Percentiles rank a stretch among this genome's conserved stretches.
These are phyloP conservation scores for Pleurotus giganteus DNA, from an alignment of 768 basidiomycete species.

Conservation along the genomic window DNA sequence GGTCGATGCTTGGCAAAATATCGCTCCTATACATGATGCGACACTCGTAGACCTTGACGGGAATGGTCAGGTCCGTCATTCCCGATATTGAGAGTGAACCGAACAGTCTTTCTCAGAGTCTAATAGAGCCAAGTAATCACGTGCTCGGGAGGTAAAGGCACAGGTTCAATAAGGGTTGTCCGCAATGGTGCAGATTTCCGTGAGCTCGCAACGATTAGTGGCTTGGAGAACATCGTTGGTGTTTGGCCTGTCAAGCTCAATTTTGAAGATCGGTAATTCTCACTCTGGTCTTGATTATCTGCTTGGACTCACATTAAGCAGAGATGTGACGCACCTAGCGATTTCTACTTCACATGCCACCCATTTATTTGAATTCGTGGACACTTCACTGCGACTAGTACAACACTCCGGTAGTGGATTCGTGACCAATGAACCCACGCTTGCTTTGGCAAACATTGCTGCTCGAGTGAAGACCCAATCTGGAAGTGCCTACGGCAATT, in stretches of 20 bases:
- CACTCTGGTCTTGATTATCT: neutral
- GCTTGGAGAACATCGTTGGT: conserved; percentile 51
- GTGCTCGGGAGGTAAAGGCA: conserved; percentile 77
- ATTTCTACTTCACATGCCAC: conserved; percentile 59
- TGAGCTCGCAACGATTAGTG: conserved; percentile 57
- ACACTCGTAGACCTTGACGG: conserved; percentile 70
- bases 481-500: conserved; percentile 37
- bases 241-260: conserved; percentile 60
- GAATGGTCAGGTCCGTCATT: conserved; percentile 57
- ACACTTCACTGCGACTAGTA: conserved; percentile 38
- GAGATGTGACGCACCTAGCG: conserved; percentile 54
- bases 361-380: conserved; percentile 51
- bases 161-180: conserved; percentile 75
- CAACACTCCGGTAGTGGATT: conserved; percentile 42
- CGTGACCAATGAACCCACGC: conserved; percentile 47
- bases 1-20: conserved; percentile 66
- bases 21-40: conserved; percentile 84
- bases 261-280: conserved; percentile 48
- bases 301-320: conserved; percentile 20
- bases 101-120: neutral
- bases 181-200: conserved; percentile 81
- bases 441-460: conserved; percentile 61
- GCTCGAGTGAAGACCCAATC: conserved; percentile 27
- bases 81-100: too few relatives aligned
- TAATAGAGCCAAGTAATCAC: conserved; percentile 76